Evolutionary conservation across 2,329 filamentous ascomycete species (phyloP).

Genomic region (Phialemoniopsis sp.): DNA sequence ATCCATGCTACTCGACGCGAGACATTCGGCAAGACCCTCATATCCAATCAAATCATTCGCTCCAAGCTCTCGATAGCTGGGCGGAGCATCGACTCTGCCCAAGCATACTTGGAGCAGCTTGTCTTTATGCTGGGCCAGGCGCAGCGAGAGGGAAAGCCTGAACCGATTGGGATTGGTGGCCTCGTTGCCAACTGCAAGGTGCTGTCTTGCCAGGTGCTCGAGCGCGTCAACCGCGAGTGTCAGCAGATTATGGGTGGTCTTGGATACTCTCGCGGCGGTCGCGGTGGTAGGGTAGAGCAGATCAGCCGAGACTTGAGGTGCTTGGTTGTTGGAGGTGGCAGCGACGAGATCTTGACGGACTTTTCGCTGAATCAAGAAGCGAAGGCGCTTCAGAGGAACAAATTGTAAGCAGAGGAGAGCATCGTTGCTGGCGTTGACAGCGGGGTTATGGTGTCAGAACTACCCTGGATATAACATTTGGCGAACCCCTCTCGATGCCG

Average conservation of each 20-base stretch:
- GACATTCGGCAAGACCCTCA: conserved; percentile 50
- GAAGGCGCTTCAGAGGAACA: no score
- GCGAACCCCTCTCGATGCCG: no score
- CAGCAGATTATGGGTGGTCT: conserved; percentile 40
- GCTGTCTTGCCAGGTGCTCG: conserved; percentile 32
- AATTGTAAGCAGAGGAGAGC: no score
- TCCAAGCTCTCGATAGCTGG: conserved; percentile 50
- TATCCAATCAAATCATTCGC: conserved; percentile 48
- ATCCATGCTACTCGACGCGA: conserved; percentile 39
- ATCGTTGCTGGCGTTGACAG: no score
- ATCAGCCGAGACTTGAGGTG: conserved; percentile 40
- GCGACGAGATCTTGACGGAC: conserved; percentile 41
- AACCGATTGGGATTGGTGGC: background rate
- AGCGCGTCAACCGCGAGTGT: conserved; percentile 15
- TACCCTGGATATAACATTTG: no score
- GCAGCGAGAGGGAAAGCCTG: conserved; percentile 20
- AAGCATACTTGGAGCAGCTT: conserved; percentile 51
- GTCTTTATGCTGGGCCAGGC: conserved; percentile 24
- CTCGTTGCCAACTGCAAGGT: conserved; percentile 24
- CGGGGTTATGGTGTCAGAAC: no score
- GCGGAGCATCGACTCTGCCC: conserved; percentile 47
- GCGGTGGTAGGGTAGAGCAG: conserved; percentile 23
- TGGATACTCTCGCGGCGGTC: conserved; percentile 35
- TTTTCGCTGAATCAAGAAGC: background rate
- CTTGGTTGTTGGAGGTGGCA: conserved; percentile 40